Conservation (phyloP, 306 rosid genomes). For the Trifolium pratense region DNA sequence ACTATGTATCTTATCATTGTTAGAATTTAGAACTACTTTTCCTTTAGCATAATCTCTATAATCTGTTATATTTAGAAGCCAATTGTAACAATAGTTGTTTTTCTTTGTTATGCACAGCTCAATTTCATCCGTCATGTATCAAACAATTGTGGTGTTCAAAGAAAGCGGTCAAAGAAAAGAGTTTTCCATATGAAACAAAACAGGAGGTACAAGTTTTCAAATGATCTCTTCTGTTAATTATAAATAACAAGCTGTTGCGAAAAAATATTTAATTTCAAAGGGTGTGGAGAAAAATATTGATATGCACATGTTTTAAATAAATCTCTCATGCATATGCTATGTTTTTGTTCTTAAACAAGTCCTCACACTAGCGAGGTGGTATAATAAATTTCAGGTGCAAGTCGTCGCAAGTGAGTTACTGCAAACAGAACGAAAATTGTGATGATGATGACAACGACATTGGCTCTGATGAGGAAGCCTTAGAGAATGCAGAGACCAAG, state of each 20-base stretch:
- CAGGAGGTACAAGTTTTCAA: slow-evolving; percentile 52
- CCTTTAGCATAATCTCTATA: slow-evolving; percentile 20
- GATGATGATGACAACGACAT: slow-evolving; percentile 34
- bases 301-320: slow-evolving; percentile 4
- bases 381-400: slow-evolving; percentile 47
- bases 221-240: background rate
- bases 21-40: slow-evolving; percentile 24
- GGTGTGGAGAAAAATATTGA: slow-evolving; percentile 12
- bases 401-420: slow-evolving; percentile 49
- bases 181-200: slow-evolving; percentile 44
- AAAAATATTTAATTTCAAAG: background rate
- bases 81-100: slow-evolving; percentile 30
- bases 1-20: slow-evolving; percentile 27
- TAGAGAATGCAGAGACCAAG: slow-evolving; percentile 48
- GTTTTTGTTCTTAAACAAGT: slow-evolving; percentile 17
- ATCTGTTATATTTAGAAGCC: background rate
- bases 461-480: slow-evolving; percentile 47
- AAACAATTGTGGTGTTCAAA: slow-evolving; percentile 50
- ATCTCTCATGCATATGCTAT: background rate
- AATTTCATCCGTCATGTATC: slow-evolving; percentile 75
- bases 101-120: slow-evolving; percentile 58
- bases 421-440: slow-evolving; percentile 39
- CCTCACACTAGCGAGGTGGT: slow-evolving; percentile 9
- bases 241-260: background rate
- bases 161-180: slow-evolving; percentile 58